These are phyloP conservation scores for Pseudomonodictys pantanalensis DNA, from an alignment of 495 filamentous ascomycete genomes.

Conservation along the genomic window DNA sequence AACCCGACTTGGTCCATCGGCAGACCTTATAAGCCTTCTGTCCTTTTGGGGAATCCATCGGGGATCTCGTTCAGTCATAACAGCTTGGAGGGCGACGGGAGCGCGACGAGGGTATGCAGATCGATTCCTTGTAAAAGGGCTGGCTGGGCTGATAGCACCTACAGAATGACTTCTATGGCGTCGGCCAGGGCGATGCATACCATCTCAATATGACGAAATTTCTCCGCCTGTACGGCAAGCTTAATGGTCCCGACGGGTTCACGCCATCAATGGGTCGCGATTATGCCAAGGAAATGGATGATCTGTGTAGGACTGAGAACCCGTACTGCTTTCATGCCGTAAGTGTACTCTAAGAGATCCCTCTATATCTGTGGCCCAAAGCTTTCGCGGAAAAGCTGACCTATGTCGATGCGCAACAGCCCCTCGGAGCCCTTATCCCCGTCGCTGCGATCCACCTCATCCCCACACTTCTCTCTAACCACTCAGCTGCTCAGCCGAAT, in stretches of 20 bases:
- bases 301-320: conserved; percentile 1
- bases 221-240: neutral
- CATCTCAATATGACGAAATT: neutral
- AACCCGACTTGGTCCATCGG: conserved; percentile 7
- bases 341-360: neutral
- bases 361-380: neutral
- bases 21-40: neutral
- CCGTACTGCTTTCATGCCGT: conserved; percentile 13
- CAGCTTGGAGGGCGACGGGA: conserved; percentile 11
- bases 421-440: conserved; percentile 10
- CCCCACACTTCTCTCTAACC: conserved; percentile 34
- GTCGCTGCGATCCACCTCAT: conserved; percentile 10
- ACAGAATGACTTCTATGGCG: conserved; percentile 6
- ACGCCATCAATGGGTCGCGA: conserved; percentile 6
- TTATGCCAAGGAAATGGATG: conserved; percentile 7
- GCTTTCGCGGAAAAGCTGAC: too few relatives aligned
- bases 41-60: neutral
- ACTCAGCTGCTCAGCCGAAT: conserved; percentile 33
- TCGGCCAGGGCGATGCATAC: conserved; percentile 5
- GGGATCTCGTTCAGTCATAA: conserved; percentile 7
- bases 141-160: neutral
- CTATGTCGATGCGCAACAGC: too few relatives aligned
- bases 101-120: neutral
- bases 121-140: neutral
- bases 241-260: neutral